Conservation (phyloP, 176 grass and related monocot genomes). For the Lolium perenne region DNA sequence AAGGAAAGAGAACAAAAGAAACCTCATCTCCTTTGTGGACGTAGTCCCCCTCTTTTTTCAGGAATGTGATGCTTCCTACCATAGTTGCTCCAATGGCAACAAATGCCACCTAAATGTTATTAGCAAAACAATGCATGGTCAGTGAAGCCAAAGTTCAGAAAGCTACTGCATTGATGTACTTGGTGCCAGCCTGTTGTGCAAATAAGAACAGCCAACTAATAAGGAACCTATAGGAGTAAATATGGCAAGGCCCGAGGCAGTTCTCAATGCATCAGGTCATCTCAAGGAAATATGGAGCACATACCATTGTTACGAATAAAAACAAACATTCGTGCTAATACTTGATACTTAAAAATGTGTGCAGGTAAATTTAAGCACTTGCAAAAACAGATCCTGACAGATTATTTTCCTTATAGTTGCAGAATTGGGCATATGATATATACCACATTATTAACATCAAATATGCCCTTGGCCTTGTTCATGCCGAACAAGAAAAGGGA, state of each 20-base stretch:
- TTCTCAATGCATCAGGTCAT: conserved; percentile 12
- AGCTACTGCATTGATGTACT: background rate
- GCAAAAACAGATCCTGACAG: background rate
- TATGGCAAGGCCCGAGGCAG: background rate
- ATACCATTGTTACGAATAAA: background rate
- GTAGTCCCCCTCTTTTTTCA: conserved; percentile 71
- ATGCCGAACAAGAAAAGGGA: background rate
- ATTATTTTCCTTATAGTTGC: background rate
- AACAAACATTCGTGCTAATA: background rate
- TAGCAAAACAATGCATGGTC: conserved; percentile 24
- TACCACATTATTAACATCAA: background rate
- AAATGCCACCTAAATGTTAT: conserved; percentile 75
- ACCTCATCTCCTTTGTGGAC: conserved; percentile 98
- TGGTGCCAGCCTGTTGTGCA: background rate
- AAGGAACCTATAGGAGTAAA: background rate
- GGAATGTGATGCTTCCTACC: conserved; percentile 90
- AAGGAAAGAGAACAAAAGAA: conserved; percentile 28
- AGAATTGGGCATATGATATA: background rate
- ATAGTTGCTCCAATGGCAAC: conserved; percentile 98
- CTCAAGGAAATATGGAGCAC: background rate
- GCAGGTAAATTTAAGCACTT: background rate
- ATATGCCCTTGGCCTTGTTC: background rate
- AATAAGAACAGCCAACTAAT: conserved; percentile 4
- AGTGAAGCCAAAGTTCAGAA: background rate
- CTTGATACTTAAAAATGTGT: background rate